These are phyloP conservation scores for Mariannaea elegans DNA, from an alignment of 2,329 filamentous ascomycete genomes.

Conservation along the genomic window DNA sequence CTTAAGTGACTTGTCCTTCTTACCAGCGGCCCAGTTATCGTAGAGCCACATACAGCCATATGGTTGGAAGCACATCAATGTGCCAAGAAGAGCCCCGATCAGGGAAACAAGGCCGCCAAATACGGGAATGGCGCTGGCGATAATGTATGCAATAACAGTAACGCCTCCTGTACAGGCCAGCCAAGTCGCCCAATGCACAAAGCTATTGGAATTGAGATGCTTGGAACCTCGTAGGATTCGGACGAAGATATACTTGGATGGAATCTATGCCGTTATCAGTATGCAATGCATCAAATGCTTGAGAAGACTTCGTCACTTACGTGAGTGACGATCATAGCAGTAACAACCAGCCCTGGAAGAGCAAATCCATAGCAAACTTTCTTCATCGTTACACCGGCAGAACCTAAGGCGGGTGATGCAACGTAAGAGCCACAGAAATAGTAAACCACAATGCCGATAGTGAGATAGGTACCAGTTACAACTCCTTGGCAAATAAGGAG, in stretches of 20 bases:
- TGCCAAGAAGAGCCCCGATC: constrained; percentile 38
- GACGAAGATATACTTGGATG: constrained; percentile 13
- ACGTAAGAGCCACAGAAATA: constrained; percentile 57
- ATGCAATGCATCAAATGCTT: neutral
- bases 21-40: constrained; percentile 29
- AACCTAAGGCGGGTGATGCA: constrained; percentile 57
- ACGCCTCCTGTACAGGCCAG: constrained; percentile 28
- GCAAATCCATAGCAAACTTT: constrained; percentile 54
- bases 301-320: constrained; percentile 22
- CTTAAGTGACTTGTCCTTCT: neutral
- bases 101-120: constrained; percentile 32
- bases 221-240: constrained; percentile 9
- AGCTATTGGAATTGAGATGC: constrained; percentile 12
- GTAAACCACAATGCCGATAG: constrained; percentile 53
- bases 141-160: constrained; percentile 31
- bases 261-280: neutral
- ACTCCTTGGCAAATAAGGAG: constrained; percentile 39
- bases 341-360: constrained; percentile 42
- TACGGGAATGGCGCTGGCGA: constrained; percentile 35
- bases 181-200: constrained; percentile 13
- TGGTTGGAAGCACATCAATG: constrained; percentile 37
- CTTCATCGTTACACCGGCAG: constrained; percentile 53
- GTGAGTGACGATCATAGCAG: constrained; percentile 40
- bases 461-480: constrained; percentile 45
- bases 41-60: constrained; percentile 39